phyloP scores from a whole-genome alignment of 345 rosid genomes.

The Eucalyptus viminalis region DNA sequence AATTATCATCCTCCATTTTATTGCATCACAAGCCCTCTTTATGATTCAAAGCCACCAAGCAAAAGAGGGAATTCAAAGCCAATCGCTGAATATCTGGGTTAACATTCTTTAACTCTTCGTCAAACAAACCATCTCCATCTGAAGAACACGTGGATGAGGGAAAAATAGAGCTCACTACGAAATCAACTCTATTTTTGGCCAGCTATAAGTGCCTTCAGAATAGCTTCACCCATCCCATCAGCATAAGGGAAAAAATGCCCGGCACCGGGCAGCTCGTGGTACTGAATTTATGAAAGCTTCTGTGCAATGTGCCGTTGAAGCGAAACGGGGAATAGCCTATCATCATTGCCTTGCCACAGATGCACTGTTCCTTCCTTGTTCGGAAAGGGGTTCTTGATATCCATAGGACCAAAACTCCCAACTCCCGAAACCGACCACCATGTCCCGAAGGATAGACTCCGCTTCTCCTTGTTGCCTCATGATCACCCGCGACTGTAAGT shows the following conservation, averaged over 20 bases:
- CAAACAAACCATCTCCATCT: background rate
- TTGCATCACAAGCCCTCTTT: background rate
- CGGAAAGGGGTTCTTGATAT: conserved; percentile 41
- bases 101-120: background rate
- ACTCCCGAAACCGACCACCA: conserved; percentile 47
- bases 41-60: background rate
- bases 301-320: conserved; percentile 29
- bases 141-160: background rate
- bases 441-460: conserved; percentile 46
- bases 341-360: conserved; percentile 71
- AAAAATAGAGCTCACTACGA: background rate
- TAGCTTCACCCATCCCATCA: conserved; percentile 39
- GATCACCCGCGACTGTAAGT: conserved; percentile 2
- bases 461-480: conserved; percentile 39
- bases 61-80: background rate
- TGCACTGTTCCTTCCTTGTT: conserved; percentile 38
- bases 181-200: background rate
- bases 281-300: conserved; percentile 39
- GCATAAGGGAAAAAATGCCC: conserved; percentile 35
- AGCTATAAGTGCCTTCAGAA: conserved; percentile 22
- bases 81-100: background rate
- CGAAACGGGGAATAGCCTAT: conserved; percentile 25
- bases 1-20: background rate
- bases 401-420: conserved; percentile 75
- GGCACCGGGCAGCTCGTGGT: conserved; percentile 43